Evolutionary conservation across 257 asterid species (phyloP).

Genomic region (Ajuga chamaepitys): DNA sequence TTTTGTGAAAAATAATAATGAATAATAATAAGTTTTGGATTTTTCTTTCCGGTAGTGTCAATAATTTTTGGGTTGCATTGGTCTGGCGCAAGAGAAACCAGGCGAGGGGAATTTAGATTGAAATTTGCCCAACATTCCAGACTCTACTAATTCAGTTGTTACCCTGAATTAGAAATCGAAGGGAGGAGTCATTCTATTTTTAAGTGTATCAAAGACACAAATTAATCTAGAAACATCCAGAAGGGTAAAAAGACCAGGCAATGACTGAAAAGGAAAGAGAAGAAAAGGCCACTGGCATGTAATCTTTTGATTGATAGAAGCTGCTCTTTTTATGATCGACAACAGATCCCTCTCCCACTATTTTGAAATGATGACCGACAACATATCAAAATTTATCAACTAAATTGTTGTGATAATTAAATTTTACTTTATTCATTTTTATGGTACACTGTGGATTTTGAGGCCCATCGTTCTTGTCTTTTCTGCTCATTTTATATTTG

Average conservation of each 20-base stretch:
- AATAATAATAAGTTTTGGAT: too few relatives aligned
- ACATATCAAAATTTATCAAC: background rate
- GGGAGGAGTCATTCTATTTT: too few relatives aligned
- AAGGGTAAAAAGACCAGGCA: too few relatives aligned
- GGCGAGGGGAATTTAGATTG: background rate
- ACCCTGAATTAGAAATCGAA: too few relatives aligned
- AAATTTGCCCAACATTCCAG: background rate
- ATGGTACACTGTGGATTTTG: background rate
- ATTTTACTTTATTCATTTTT: background rate
- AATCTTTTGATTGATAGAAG: slow-evolving; percentile 32
- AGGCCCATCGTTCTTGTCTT: too few relatives aligned
- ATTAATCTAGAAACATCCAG: too few relatives aligned
- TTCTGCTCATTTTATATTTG: too few relatives aligned
- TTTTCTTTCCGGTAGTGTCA: slow-evolving; percentile 21
- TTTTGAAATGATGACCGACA: slow-evolving; percentile 29
- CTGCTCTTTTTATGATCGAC: slow-evolving; percentile 7
- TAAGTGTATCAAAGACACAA: too few relatives aligned
- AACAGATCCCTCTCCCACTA: slow-evolving; percentile 13
- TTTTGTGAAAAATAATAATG: too few relatives aligned
- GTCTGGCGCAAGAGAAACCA: slow-evolving; percentile 27
- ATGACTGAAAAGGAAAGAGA: too few relatives aligned
- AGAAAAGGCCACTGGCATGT: too few relatives aligned
- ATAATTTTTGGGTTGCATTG: slow-evolving; percentile 29
- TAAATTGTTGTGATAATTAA: background rate
- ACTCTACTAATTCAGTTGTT: too few relatives aligned